A percentile compares a stretch with the other conserved stretches of the same genome.
Evolutionary conservation across 1,284 basidiomycete genomes (phyloP).

Genomic region (Lignosus rhinocerotis): DNA sequence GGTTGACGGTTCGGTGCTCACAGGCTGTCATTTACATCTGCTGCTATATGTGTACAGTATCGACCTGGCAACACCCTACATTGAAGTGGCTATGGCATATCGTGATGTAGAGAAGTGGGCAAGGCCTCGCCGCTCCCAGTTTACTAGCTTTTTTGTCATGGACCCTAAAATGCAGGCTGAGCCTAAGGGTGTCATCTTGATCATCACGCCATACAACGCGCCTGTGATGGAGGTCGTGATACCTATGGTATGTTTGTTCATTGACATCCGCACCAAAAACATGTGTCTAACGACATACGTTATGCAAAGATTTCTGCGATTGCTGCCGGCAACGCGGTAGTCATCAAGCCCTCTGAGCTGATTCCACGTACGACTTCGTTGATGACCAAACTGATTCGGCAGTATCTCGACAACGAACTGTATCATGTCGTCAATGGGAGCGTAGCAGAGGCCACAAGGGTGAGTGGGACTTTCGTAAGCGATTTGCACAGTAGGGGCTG

Average conservation of each 20-base stretch:
- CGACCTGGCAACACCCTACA: slow-evolving; percentile 53
- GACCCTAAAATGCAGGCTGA: slow-evolving; percentile 69
- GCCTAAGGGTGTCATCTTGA: slow-evolving; percentile 71
- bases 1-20: background rate
- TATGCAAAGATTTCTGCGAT: slow-evolving; percentile 65
- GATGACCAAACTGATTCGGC: slow-evolving; percentile 73
- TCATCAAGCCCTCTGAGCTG: slow-evolving; percentile 85
- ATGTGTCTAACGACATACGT: too few species aligned
- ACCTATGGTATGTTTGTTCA: slow-evolving; percentile 47
- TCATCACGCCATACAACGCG: slow-evolving; percentile 58
- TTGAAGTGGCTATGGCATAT: slow-evolving; percentile 65
- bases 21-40: too few species aligned
- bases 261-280: background rate
- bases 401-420: slow-evolving; percentile 79
- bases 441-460: slow-evolving; percentile 73
- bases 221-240: slow-evolving; percentile 50
- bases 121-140: slow-evolving; percentile 62
- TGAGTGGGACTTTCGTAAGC: slow-evolving; percentile 24
- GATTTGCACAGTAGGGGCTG: background rate
- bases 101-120: slow-evolving; percentile 76
- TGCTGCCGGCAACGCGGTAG: slow-evolving; percentile 75
- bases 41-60: background rate
- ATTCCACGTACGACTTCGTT: slow-evolving; percentile 67
- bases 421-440: slow-evolving; percentile 77
- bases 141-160: slow-evolving; percentile 56